phyloP scores from a whole-genome alignment of 2,329 filamentous ascomycete genomes.

The Fusarium xyrophilum region DNA sequence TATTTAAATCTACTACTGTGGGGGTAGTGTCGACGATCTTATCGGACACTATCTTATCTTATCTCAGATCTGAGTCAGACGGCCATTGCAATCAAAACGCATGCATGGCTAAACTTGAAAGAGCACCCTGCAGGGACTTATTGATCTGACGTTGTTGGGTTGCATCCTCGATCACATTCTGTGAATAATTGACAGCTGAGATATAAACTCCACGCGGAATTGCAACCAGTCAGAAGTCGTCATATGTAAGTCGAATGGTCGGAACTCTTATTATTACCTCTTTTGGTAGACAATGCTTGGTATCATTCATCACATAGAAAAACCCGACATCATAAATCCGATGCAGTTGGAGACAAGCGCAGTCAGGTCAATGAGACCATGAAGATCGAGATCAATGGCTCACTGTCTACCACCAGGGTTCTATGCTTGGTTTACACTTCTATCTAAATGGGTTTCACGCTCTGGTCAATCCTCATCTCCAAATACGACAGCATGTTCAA shows the following conservation, averaged over 20 bases:
- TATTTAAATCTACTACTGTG: too few species aligned
- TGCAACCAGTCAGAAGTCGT: background rate
- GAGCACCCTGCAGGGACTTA: background rate
- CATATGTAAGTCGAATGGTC: accelerated
- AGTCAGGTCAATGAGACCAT: background rate
- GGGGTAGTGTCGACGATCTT: too few species aligned
- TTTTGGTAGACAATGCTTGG: background rate
- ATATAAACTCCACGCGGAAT: background rate
- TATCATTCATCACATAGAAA: background rate
- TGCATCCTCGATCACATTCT: background rate
- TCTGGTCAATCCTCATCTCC: constrained; percentile 50
- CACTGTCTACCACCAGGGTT: background rate
- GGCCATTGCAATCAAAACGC: background rate
- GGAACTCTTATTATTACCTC: too few species aligned
- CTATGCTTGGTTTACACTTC: background rate
- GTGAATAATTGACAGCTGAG: background rate
- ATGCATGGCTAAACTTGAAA: background rate
- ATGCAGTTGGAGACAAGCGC: accelerated
- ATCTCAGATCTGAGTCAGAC: background rate
- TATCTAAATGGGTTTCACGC: accelerated
- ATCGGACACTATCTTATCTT: too few species aligned
- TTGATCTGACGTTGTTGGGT: background rate
- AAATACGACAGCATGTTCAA: constrained; percentile 57
- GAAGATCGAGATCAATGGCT: background rate
- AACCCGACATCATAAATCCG: background rate